phyloP scores from a whole-genome alignment of 495 filamentous ascomycete species.

The Hyaloscypha hepaticicola region DNA sequence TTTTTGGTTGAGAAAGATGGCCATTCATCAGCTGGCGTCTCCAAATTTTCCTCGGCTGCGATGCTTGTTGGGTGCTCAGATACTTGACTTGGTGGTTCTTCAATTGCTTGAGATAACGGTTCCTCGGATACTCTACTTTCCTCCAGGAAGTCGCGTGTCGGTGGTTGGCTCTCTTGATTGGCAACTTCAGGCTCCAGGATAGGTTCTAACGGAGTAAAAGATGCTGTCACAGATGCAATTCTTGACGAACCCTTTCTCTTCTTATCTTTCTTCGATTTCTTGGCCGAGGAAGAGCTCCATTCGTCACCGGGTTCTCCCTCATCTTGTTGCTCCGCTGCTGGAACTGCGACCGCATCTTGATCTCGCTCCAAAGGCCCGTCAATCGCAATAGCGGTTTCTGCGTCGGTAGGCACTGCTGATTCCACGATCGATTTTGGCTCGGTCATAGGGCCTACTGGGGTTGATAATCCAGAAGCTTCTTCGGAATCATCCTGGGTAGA shows the following conservation, averaged over 20 bases:
- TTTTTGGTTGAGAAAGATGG: constrained; percentile 17
- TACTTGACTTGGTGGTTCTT: not conserved
- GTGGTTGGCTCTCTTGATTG: not conserved
- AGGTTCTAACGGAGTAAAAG: not conserved
- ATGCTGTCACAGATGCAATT: not conserved
- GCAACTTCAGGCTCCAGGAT: not conserved
- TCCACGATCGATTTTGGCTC: constrained; percentile 6
- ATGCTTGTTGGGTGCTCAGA: too few relatives aligned
- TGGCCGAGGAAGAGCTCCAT: constrained; percentile 13
- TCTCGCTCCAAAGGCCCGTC: not conserved
- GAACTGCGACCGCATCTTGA: not conserved
- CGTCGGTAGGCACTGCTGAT: not conserved
- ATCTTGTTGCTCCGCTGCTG: not conserved
- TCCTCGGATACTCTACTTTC: not conserved
- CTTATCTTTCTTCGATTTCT: constrained; percentile 38
- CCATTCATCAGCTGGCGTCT: constrained; percentile 19
- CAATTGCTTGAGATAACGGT: not conserved
- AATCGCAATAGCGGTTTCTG: not conserved
- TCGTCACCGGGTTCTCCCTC: constrained; percentile 16
- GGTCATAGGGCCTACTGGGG: constrained; percentile 3
- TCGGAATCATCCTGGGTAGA: constrained; percentile 6
- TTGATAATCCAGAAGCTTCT: constrained; percentile 4
- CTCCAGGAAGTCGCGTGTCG: not conserved
- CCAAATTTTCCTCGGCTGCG: not conserved
- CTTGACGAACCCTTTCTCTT: constrained; percentile 17